Evolutionary conservation across 805 yeast genomes (phyloP), one percentile per base, ranked within the genome.

Genomic region (Metschnikowia chrysomelidarum): DNA sequence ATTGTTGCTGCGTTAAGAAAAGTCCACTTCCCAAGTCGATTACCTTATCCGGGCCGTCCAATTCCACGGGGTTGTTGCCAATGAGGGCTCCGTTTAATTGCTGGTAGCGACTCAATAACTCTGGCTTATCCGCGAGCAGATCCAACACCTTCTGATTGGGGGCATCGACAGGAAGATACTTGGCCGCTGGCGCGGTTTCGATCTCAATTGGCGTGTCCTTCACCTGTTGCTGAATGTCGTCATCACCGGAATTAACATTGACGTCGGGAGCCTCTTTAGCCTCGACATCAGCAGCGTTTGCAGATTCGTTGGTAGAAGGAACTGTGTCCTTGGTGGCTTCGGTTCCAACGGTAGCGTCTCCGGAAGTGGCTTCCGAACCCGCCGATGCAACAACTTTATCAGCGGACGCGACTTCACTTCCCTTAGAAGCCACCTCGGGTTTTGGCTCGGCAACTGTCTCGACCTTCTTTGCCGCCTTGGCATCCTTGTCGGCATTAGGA

Each of bases 11-110:
- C 29, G 80, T 70, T 63, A 76, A 62, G 30, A 53, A 62, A 53
- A 75, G 63, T 13, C 80, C 80, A 28, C 73, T 68, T 36, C 82
- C 82, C 43, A 76, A 59, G 46, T 73, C 71, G 44, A 75, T 56
- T 16, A 67, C 54, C 54, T 72, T 64, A 44, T 71, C 67, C 2
- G 76, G 75, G 48, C 73, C 76, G 38, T 68, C 73, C 40, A 75
- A 59, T 27, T 54, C 58, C 23, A 65, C 65, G 27, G 69, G 57
- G 47, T 69, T 59, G 7, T 78, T 67, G 32, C 64, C 65, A 34
- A 59, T 53, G n/a, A 78, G 77, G 17, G 73, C 61, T 3, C 63
- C 51, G 45, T 71, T 73, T 50, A 75, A 67, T 36, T 68, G 78
- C 43, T 69, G 59, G 59, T 75, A 76, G 32, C 72, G 63, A 41